Base-by-base conservation (phyloP, 106 monocot species). In the Posidonia australis region DNA sequence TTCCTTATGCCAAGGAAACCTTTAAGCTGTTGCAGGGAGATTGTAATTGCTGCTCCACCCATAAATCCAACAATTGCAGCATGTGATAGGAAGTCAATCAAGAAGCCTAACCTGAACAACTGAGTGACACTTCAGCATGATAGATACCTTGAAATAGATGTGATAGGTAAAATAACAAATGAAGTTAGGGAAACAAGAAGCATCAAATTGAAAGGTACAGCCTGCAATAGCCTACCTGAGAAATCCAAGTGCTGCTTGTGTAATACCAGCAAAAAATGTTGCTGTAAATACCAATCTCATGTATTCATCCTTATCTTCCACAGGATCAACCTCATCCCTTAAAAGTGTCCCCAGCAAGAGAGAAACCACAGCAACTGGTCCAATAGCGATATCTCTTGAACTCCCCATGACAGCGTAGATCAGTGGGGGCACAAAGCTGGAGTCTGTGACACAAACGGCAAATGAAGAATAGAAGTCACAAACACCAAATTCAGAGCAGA, bases 331-430 rank as follows among this genome's bases (percentile, higher is more conserved):
- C 66, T 89, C 93, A 13, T 83, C 54, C 43, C 67, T 68, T 44
- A 89, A 77, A 67, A 86, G 93, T 23, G 72, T 77, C 0, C 84
- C 93, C 23, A 94, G 77, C 60, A 94, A 69, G 44, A 94, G 84
- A 26, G 93, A 94, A 0, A 94, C 86, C 51, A 89, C 93, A 1
- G 93, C 93, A 16, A 93, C 89, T 21, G 93, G 93, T 46, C 93
- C 93, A 46, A 93, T 93, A 1, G 93, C 93, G 41, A 93, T 83
- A 66, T 93, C 86, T 68, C 84, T 84, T 46, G 96, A 90, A 68
- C 90, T 96, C 4, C 96, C 90, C 96, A 96, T 84, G 45, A 64
- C 45, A 12, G 96, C 84, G 62, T 96, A 96, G 54, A 96, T 69
- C 9, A 96, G 64, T 3, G 96, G 96, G 2, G 90, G 84, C 20